Base-by-base conservation (phyloP, 805 yeast genomes). In the Cyberlindnera xylosilytica region DNA sequence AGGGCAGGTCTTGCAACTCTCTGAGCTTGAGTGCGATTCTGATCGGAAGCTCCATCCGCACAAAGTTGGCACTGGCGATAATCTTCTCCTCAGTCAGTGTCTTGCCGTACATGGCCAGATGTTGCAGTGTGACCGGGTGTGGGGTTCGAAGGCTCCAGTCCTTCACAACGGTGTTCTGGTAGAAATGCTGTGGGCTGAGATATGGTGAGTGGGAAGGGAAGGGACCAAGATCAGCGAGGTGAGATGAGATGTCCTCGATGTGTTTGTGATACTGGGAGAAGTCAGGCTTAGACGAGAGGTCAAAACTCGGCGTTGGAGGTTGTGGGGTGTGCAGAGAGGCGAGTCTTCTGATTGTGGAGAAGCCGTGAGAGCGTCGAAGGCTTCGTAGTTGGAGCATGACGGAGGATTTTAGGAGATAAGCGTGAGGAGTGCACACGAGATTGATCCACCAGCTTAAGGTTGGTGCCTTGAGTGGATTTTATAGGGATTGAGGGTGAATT, bases 111-210 rank as follows among this genome's bases (percentile, higher is more conserved):
- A 88, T 88, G 2, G 97, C 96, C 51, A 91, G 64, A 55, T 91
- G 97, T 39, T 87, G 71, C n/a, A 93, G 62, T 1, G 96, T 83
- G 18, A 91, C 95, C 0, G 98, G 96, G 60, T 87, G 88, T 0
- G 96, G 90, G n/a, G 66, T 59, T 49, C 79, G 76, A 38, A 74
- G 69, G 32, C 79, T 69, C 76, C 85, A 87, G 28, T 72, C 70
- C 56, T 78, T 63, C 45, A 88, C 66, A 5, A 82, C 76, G 17
- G 81, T 78, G 56, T 85, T 85, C 53, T 89, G 97, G 59, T 87
- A 91, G 62, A 86, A 91, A 59, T 89, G 97, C 57, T 87, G 90
- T 19, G 73, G 73, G 42, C 73, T 77, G 34, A 78, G 65, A 51
- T 76, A 70, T 23, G 65, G 58, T 1, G 81, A 74, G 32, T 65